A percentile compares a stretch with the other conserved stretches of the same genome.
Conservation (phyloP, 805 yeast species). For the Yamadazyma kitorensis region DNA sequence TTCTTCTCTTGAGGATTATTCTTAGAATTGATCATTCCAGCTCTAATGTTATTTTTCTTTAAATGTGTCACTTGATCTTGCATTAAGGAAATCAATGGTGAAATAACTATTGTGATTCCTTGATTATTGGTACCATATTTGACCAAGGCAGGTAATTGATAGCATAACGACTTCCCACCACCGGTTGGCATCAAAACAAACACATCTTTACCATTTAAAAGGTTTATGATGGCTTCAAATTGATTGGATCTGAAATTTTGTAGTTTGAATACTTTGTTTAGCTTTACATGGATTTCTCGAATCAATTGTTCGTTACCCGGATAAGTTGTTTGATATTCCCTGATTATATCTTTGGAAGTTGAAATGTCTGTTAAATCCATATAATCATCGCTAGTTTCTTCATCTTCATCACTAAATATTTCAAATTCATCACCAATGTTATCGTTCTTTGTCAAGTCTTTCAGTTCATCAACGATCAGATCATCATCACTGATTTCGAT, state of each 20-base stretch:
- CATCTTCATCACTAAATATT: slow-evolving; percentile 13
- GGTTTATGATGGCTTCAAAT: slow-evolving; percentile 79
- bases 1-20: slow-evolving; percentile 62
- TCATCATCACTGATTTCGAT: slow-evolving; percentile 39
- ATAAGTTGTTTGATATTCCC: slow-evolving; percentile 17
- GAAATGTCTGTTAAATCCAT: too few species aligned
- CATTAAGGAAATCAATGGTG: slow-evolving; percentile 95
- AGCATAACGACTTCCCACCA: slow-evolving; percentile 95
- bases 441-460: slow-evolving; percentile 13
- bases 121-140: slow-evolving; percentile 72
- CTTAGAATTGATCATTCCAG: slow-evolving; percentile 86
- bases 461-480: slow-evolving; percentile 14
- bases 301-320: slow-evolving; percentile 57
- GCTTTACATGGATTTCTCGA: slow-evolving; percentile 56
- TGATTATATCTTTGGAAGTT: slow-evolving; percentile 11
- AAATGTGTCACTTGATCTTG: slow-evolving; percentile 93
- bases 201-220: slow-evolving; percentile 75
- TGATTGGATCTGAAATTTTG: slow-evolving; percentile 77
- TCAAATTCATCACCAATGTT: slow-evolving; percentile 4
- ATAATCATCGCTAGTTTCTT: slow-evolving; percentile 26
- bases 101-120: slow-evolving; percentile 88
- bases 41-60: slow-evolving; percentile 61
- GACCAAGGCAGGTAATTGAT: slow-evolving; percentile 90
- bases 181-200: slow-evolving; percentile 98
- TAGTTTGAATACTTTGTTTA: slow-evolving; percentile 61